These are phyloP conservation scores for Lolium multiflorum DNA, from an alignment of 176 grass and related monocot species.

Conservation along the genomic window DNA sequence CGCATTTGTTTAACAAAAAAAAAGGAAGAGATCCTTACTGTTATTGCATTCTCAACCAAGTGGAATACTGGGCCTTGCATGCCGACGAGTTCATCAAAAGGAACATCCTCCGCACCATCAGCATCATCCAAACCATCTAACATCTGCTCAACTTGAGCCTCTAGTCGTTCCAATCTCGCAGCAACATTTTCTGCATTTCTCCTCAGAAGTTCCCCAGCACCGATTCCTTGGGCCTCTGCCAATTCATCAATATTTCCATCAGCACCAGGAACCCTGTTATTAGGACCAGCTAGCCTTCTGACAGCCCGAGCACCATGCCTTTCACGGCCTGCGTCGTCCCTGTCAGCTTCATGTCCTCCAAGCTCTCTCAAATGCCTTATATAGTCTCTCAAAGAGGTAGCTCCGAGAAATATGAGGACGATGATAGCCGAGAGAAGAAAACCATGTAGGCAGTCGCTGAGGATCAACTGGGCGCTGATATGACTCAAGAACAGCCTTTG, in stretches of 20 bases:
- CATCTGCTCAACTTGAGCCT: conserved; percentile 99
- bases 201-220: conserved; percentile 84
- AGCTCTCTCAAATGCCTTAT: conserved; percentile 94
- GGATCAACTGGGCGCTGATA: conserved; percentile 82
- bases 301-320: conserved; percentile 96
- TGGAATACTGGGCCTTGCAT: conserved; percentile 99
- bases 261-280: conserved; percentile 67
- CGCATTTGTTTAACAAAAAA: not conserved
- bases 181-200: conserved; percentile 99
- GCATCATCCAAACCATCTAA: conserved; percentile 98
- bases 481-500: conserved; percentile 92
- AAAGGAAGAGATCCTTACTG: conserved; percentile 54
- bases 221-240: conserved; percentile 77
- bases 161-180: conserved; percentile 91
- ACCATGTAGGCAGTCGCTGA: conserved; percentile 96
- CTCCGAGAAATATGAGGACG: conserved; percentile 98
- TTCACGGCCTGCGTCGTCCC: conserved; percentile 83
- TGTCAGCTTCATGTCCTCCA: conserved; percentile 89
- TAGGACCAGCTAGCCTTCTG: conserved; percentile 80
- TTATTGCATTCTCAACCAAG: conserved; percentile 99
- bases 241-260: conserved; percentile 77
- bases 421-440: conserved; percentile 98
- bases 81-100: conserved; percentile 95
- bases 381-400: conserved; percentile 95
- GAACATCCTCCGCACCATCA: conserved; percentile 97